Base-by-base conservation (phyloP, 352 stramenopile genomes). In the Phytopythium delawarense region DNA sequence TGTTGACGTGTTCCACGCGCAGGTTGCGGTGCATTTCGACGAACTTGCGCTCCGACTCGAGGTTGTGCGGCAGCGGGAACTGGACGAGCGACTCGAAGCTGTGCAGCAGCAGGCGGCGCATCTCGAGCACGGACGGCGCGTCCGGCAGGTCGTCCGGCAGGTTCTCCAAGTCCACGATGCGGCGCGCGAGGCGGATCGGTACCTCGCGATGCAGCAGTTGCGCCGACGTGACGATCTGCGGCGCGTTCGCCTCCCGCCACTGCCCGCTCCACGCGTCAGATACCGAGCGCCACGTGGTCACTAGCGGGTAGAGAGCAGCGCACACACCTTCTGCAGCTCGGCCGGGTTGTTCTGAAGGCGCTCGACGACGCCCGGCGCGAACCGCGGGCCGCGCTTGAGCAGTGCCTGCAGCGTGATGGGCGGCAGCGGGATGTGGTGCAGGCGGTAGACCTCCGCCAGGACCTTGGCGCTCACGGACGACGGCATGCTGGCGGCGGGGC, bases 161-260 rank as follows among this genome's bases (percentile, higher is more conserved):
- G 63, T 92, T 94, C 66, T 94, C 85, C 8, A 94, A 68, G 67
- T 94, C 85, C 44, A 94, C 85, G 52, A 94, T 90, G 48, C 85
- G 85, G 15, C 85, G 79, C 28, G 84, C 82, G 53, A 94, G 72
- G 20, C 84, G 84, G 67, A 94, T 94, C 21, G 84, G 84, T 48
- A 88, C 84, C 57, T 94, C 82, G 40, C 77, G 79, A 60, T 94
- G 84, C 67, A 94, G 69, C 25, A 88, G 65, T 63, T 92, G 82
- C 65, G 81, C 84, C 48, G 82, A 92, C 71, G 84, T 87, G 48
- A 94, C 78, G 58, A 94, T 92, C 54, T 75, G 65, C 56, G 79
- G 78, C 7, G 74, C 75, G 61, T 94, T 91, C 58, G 73, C 66
- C 37, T 88, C 76, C 35, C 85, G 78, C 81, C 84, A 91, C 62